Percentiles rank a stretch among this genome's conserved stretches.
Evolutionary conservation across 2,329 filamentous ascomycete genomes (phyloP).

Genomic region (Exophiala spinifera): DNA sequence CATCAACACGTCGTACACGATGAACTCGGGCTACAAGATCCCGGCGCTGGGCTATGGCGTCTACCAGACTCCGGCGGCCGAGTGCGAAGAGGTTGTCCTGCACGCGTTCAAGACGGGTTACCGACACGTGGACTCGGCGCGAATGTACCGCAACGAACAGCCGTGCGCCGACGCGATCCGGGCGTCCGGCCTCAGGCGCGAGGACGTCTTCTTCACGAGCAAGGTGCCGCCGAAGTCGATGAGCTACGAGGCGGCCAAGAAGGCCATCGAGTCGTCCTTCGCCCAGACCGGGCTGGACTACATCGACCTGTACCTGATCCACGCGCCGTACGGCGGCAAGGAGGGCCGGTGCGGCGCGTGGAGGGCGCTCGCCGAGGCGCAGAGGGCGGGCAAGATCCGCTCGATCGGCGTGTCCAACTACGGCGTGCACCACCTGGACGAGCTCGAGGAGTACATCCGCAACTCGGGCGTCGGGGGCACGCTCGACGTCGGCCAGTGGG

Average conservation of each 20-base stretch:
- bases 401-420: slow-evolving; percentile 56
- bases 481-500: slow-evolving; percentile 81
- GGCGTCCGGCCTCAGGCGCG: slow-evolving; percentile 51
- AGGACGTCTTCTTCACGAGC: slow-evolving; percentile 60
- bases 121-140: slow-evolving; percentile 60
- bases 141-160: slow-evolving; percentile 57
- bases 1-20: slow-evolving; percentile 36
- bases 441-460: slow-evolving; percentile 54
- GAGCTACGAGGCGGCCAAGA: slow-evolving; percentile 63
- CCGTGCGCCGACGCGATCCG: slow-evolving; percentile 54
- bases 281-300: slow-evolving; percentile 36
- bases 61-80: slow-evolving; percentile 50
- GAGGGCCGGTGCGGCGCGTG: slow-evolving; percentile 50
- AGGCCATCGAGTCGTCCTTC: slow-evolving; percentile 27
- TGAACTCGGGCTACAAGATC: slow-evolving; percentile 40
- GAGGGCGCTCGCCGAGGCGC: slow-evolving; percentile 54
- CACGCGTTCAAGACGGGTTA: slow-evolving; percentile 58
- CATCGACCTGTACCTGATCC: slow-evolving; percentile 46
- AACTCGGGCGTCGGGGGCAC: slow-evolving; percentile 64
- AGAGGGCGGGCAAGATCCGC: slow-evolving; percentile 50
- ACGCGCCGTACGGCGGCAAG: slow-evolving; percentile 53
- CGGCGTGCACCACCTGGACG: slow-evolving; percentile 54
- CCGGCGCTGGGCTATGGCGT: slow-evolving; percentile 44
- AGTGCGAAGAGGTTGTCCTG: slow-evolving; percentile 56
- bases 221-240: slow-evolving; percentile 54